Percentiles rank a stretch among this genome's conserved stretches.
These are phyloP conservation scores for Tetrastigma voinierianum DNA, from an alignment of 164 flowering plant species.

Conservation along the genomic window DNA sequence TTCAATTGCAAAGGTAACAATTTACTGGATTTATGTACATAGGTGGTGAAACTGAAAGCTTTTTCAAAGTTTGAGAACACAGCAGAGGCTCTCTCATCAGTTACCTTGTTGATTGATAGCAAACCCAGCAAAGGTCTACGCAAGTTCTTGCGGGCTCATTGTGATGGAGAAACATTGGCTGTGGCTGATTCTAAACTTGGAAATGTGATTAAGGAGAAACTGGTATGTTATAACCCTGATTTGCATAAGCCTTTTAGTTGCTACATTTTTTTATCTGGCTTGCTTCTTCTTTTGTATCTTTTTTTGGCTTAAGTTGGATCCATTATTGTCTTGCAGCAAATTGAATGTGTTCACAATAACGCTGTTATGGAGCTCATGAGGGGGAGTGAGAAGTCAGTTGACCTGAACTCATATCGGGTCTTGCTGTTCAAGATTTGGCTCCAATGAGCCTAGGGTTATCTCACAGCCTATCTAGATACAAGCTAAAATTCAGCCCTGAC, in stretches of 20 bases:
- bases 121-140: conserved; percentile 83
- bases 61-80: conserved; percentile 91
- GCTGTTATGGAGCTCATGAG: conserved; percentile 95
- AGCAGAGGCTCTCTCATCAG: conserved; percentile 72
- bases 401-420: conserved; percentile 84
- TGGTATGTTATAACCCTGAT: conserved; percentile 35
- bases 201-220: conserved; percentile 76
- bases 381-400: conserved; percentile 83
- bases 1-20: not conserved
- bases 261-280: no score
- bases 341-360: conserved; percentile 76
- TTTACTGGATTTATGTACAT: not conserved
- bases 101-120: conserved; percentile 70
- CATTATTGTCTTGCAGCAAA: conserved; percentile 39
- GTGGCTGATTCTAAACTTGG: conserved; percentile 93
- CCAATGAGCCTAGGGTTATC: conserved; percentile 97
- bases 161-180: conserved; percentile 75
- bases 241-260: no score
- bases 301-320: not conserved
- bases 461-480: conserved; percentile 90
- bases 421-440: conserved; percentile 81
- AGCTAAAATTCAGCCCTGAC: conserved; percentile 92
- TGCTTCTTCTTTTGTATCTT: not conserved
- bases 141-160: conserved; percentile 77
- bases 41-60: conserved; percentile 92